Conservation (phyloP, 768 basidiomycete genomes). For the Termitomyces sp. region DNA sequence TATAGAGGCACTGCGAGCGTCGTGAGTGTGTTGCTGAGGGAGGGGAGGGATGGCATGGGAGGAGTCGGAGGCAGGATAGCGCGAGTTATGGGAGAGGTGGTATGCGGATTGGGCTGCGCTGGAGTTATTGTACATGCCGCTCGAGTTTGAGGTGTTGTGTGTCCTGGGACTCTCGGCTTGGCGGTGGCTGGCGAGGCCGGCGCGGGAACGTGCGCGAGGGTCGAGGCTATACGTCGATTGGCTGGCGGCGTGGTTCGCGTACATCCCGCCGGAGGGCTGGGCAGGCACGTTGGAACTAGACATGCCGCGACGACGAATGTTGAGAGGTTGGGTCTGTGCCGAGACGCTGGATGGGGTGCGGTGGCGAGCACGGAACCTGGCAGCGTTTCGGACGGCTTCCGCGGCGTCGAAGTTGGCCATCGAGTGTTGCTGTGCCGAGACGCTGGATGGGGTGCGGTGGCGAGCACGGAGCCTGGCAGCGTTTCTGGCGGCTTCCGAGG, state of each 20-base stretch:
- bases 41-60: neutral
- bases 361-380: neutral
- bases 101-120: constrained; percentile 1
- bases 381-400: neutral
- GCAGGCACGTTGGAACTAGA: neutral
- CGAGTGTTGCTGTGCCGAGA: neutral
- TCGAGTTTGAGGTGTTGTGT: neutral
- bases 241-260: constrained; percentile 4
- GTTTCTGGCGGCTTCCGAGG: neutral
- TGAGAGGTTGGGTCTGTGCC: neutral
- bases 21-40: neutral
- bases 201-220: constrained; percentile 5
- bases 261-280: neutral
- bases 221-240: constrained; percentile 11
- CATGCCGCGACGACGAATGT: constrained; percentile 1
- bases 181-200: neutral
- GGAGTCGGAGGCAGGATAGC: neutral
- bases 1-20: neutral
- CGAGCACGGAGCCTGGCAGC: neutral
- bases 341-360: neutral
- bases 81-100: neutral
- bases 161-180: no score
- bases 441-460: neutral
- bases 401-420: neutral
- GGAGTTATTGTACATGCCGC: constrained; percentile 4